Evolutionary conservation across 1,139 yeast genomes (phyloP).

Genomic region (Lodderomyces orthopsilosis): DNA sequence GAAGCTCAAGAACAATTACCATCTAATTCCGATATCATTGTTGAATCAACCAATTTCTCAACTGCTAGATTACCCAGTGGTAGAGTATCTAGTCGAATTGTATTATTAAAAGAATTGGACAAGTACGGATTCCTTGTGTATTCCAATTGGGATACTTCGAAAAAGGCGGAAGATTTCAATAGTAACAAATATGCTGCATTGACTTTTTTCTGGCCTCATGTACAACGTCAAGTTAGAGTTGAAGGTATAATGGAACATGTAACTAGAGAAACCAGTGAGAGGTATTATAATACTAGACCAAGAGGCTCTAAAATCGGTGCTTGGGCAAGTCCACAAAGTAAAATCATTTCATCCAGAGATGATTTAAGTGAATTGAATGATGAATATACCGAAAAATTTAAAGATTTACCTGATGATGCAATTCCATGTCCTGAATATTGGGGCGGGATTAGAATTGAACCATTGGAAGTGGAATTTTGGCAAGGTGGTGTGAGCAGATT

Average conservation of each 20-base stretch:
- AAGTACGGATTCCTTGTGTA: constrained; percentile 81
- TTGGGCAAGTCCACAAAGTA: constrained; percentile 92
- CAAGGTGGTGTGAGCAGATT: constrained; percentile 89
- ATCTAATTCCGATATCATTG: constrained; percentile 49
- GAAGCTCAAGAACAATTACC: constrained; percentile 55
- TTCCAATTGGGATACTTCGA: constrained; percentile 88
- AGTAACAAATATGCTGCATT: constrained; percentile 78
- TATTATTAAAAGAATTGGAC: constrained; percentile 86
- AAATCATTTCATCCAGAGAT: constrained; percentile 52
- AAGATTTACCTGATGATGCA: constrained; percentile 51
- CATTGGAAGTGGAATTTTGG: constrained; percentile 94
- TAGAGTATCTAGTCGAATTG: constrained; percentile 77
- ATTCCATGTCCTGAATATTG: constrained; percentile 91
- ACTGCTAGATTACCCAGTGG: constrained; percentile 90
- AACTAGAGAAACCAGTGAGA: constrained; percentile 66
- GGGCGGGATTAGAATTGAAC: constrained; percentile 92
- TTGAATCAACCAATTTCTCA: constrained; percentile 79
- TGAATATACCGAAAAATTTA: constrained; percentile 56
- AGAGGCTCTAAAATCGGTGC: constrained; percentile 94
- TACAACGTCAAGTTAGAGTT: constrained; percentile 89
- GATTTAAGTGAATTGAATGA: constrained; percentile 56
- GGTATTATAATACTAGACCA: constrained; percentile 84
- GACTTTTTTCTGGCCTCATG: constrained; percentile 89
- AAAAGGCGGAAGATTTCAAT: constrained; percentile 68
- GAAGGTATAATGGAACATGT: constrained; percentile 84